Conservation (phyloP, 2,329 filamentous ascomycete species). For the Paraphaeosphaeria sporulosa region DNA sequence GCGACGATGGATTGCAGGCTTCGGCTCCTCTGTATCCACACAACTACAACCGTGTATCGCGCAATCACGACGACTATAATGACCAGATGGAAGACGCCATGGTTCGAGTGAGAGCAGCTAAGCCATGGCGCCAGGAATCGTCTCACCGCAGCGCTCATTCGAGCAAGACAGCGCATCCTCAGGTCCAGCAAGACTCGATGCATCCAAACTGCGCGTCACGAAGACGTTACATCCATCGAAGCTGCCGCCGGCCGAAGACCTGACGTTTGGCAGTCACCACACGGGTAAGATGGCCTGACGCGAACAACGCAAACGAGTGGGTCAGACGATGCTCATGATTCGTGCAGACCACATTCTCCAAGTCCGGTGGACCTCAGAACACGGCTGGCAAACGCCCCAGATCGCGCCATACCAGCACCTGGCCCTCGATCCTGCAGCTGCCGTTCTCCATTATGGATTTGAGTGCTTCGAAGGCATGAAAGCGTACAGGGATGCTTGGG, state of each 20-base stretch:
- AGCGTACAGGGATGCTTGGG: slow-evolving; percentile 2
- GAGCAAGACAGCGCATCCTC: neutral
- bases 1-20: slow-evolving; percentile 5
- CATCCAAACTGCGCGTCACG: slow-evolving; percentile 2
- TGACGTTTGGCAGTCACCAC: slow-evolving; percentile 5
- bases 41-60: slow-evolving; percentile 1
- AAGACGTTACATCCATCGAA: slow-evolving; percentile 3
- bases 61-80: slow-evolving; percentile 6
- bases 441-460: slow-evolving; percentile 7
- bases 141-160: slow-evolving; percentile 3
- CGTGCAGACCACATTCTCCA: slow-evolving; percentile 50
- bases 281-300: neutral
- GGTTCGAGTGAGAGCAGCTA: neutral
- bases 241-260: slow-evolving; percentile 3
- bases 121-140: slow-evolving; percentile 9
- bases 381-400: neutral
- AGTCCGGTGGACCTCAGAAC: slow-evolving; percentile 1
- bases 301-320: neutral
- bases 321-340: slow-evolving; percentile 47
- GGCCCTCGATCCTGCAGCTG: slow-evolving; percentile 4
- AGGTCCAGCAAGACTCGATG: slow-evolving; percentile 1
- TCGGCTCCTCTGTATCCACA: slow-evolving; percentile 1
- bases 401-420: slow-evolving; percentile 5
- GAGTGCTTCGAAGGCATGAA: slow-evolving; percentile 11
- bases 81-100: neutral